Base-by-base conservation (phyloP, 805 yeast genomes). In the Starmerella bombi region DNA sequence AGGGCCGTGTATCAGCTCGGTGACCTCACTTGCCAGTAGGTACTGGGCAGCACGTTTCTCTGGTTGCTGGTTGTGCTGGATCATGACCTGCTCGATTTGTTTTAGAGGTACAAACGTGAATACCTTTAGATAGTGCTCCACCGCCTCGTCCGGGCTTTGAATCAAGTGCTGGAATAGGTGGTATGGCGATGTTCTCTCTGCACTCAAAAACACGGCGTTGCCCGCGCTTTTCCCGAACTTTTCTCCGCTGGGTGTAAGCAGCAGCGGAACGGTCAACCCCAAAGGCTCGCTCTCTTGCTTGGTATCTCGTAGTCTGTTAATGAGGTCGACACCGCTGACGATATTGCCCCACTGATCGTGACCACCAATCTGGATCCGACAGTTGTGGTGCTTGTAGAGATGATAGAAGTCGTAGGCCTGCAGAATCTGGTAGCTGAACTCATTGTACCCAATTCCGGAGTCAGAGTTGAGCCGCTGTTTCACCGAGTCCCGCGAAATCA, bases 261-360 rank as follows among this genome's bases (percentile, higher is more conserved):
- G 64, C 22, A 91, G 62, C 1, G 97, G 97, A 0, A 80, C 94
- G 0, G 98, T 91, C 34, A 91, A 50, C 0, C 96, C 97, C 58
- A 62, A 81, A 3, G 73, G 69, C 25, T 46, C 50, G 6, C 44
- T 40, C 2, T 36, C 48, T 5, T 34, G 15, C 10, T 25, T 34
- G 18, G 54, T 42, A 12, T 56, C 53, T 7, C 54, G 59, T 21
- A 81, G 57, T 46, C 94, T 64, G 1, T 78, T 66, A 30, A 86
- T 84, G 43, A 91, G 66, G 53, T 91, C 98, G 30, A 82, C 72
- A 0, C 98, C 98, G 0, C 97, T 96, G 2, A 93, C 83, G 44
- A 91, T 91, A 54, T 91, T 91, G 1, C 98, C 98, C 85, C 95
- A 91, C 60, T 91, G 98, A 58, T 91, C 98, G 56, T 81, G 85